Evolutionary conservation across 179 eudicot genomes (phyloP).

Genomic region (Carnegiea gigantea): DNA sequence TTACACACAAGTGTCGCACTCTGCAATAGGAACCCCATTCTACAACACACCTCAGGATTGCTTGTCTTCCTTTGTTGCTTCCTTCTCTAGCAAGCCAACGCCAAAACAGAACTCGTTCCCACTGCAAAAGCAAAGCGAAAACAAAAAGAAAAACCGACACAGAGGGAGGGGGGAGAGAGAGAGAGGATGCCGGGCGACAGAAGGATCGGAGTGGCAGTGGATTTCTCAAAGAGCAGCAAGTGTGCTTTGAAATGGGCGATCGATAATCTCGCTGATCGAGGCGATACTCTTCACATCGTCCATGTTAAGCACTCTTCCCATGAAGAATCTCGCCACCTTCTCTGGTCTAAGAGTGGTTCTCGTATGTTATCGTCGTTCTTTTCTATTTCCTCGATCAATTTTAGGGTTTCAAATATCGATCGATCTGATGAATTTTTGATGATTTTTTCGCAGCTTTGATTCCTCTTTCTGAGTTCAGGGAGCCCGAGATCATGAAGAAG

Average conservation of each 20-base stretch:
- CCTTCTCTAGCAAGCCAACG: background rate
- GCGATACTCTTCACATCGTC: slow-evolving; percentile 59
- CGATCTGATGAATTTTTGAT: background rate
- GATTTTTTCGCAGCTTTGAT: slow-evolving; percentile 47
- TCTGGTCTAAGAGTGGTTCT: slow-evolving; percentile 37
- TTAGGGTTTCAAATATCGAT: background rate
- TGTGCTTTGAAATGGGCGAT: slow-evolving; percentile 79
- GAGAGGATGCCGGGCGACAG: slow-evolving; percentile 39
- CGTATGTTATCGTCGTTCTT: slow-evolving; percentile 27
- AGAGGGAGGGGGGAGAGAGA: background rate
- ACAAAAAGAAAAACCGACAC: too few relatives aligned
- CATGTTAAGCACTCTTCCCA: slow-evolving; percentile 37
- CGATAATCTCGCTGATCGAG: slow-evolving; percentile 58
- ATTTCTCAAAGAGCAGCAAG: slow-evolving; percentile 79
- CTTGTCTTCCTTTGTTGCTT: background rate
- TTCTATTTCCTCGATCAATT: background rate
- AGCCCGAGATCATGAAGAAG: slow-evolving; percentile 51
- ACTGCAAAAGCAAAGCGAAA: too few relatives aligned
- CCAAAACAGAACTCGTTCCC: background rate
- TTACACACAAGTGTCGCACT: too few relatives aligned
- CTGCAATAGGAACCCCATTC: too few relatives aligned
- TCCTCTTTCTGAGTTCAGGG: slow-evolving; percentile 54
- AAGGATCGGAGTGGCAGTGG: slow-evolving; percentile 75
- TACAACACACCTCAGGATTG: too few relatives aligned
- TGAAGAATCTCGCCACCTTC: slow-evolving; percentile 43